A percentile compares a stretch with the other conserved stretches of the same genome.
phyloP scores from a whole-genome alignment of 331 rosid genomes.

The Acacia concinna region DNA sequence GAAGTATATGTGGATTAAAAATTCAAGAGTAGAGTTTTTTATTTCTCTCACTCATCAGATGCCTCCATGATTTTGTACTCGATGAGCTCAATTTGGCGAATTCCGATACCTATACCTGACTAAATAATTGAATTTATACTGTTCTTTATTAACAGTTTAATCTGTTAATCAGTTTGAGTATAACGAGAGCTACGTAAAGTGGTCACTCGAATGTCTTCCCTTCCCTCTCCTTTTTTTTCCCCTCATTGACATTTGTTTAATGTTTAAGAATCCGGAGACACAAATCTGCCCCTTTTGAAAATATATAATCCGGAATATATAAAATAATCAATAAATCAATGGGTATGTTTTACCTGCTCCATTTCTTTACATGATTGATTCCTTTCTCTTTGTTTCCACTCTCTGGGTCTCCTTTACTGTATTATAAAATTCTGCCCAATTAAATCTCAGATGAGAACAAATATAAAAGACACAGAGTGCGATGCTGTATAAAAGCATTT shows the following conservation, averaged over 20 bases:
- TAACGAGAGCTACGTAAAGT: background rate
- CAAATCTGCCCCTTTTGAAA: background rate
- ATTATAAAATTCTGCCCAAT: background rate
- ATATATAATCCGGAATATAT: background rate
- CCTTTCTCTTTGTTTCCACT: constrained; percentile 12
- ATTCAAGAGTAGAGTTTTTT: background rate
- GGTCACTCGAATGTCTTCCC: background rate
- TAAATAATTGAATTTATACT: background rate
- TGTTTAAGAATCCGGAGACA: background rate
- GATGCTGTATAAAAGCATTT: background rate
- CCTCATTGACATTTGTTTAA: background rate
- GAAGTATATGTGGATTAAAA: background rate
- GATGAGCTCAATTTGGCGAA: background rate
- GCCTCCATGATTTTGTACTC: background rate
- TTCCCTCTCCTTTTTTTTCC: background rate
- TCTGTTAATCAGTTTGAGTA: background rate
- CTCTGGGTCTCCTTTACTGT: background rate
- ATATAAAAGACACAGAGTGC: background rate
- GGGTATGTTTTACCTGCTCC: constrained; percentile 10
- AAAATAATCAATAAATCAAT: background rate
- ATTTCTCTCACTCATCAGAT: background rate
- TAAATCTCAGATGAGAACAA: background rate
- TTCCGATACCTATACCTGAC: background rate
- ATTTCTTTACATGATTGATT: background rate
- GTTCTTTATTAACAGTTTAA: background rate